Evolutionary conservation across 441 rosid species (phyloP).

Genomic region (Manihot esculenta): DNA sequence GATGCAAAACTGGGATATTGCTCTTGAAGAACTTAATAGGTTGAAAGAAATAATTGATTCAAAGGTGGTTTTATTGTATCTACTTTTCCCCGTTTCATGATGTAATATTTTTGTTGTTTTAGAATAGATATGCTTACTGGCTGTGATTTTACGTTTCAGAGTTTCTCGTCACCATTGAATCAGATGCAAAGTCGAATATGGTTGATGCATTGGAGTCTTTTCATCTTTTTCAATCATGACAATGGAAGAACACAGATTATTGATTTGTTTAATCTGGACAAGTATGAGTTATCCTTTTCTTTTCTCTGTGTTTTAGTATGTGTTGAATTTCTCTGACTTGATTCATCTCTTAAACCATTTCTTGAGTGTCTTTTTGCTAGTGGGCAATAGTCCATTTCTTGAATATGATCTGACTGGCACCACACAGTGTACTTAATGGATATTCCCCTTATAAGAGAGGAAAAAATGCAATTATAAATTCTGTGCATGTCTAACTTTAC

Average conservation of each 20-base stretch:
- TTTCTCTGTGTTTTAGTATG: neutral
- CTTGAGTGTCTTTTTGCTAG: too few species aligned
- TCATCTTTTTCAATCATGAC: slow-evolving; percentile 94
- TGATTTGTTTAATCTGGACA: slow-evolving; percentile 87
- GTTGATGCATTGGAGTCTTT: slow-evolving; percentile 99
- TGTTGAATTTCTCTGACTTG: neutral
- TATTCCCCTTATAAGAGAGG: too few species aligned
- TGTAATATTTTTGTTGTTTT: slow-evolving; percentile 1
- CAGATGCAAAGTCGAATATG: slow-evolving; percentile 91
- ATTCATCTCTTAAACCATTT: too few species aligned
- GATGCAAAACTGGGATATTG: slow-evolving; percentile 98
- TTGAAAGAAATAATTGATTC: slow-evolving; percentile 83
- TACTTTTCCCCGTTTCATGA: neutral
- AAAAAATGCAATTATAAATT: too few species aligned
- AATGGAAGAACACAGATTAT: slow-evolving; percentile 93
- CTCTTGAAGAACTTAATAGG: slow-evolving; percentile 88
- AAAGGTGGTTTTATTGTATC: slow-evolving; percentile 44
- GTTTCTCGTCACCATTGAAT: slow-evolving; percentile 74
- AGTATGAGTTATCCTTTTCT: slow-evolving; percentile 39
- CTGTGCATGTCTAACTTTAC: too few species aligned
- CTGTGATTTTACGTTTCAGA: slow-evolving; percentile 47
- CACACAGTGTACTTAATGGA: too few species aligned
- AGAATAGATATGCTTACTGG: slow-evolving; percentile 17
- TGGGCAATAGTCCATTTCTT: too few species aligned
- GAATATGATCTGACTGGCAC: neutral